Conservation (phyloP, 805 yeast genomes). For the Sugiyamaella boreocaroliniensis region DNA sequence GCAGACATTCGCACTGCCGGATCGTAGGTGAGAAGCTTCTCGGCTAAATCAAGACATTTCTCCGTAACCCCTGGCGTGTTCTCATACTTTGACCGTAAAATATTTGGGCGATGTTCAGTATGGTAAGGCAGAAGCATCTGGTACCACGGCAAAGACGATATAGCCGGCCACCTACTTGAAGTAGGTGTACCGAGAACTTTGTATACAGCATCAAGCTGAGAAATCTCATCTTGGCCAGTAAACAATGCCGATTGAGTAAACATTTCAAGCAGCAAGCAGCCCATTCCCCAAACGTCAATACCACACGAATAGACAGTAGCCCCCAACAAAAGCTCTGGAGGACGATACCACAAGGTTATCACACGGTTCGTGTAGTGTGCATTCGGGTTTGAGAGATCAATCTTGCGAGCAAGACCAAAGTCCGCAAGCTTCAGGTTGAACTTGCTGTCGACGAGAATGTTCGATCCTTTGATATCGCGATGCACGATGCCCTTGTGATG, state of each 20-base stretch:
- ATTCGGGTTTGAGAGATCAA: slow-evolving; percentile 30
- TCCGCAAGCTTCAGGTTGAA: slow-evolving; percentile 89
- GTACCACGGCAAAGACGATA: slow-evolving; percentile 86
- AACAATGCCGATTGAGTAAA: slow-evolving; percentile 70
- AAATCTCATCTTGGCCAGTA: slow-evolving; percentile 83
- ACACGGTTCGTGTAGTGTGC: slow-evolving; percentile 92
- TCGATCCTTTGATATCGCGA: slow-evolving; percentile 93
- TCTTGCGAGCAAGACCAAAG: slow-evolving; percentile 75
- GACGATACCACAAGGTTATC: slow-evolving; percentile 95
- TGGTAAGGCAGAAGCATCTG: slow-evolving; percentile 61
- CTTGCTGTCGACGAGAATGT: slow-evolving; percentile 63
- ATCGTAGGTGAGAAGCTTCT: slow-evolving; percentile 54
- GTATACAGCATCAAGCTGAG: slow-evolving; percentile 71
- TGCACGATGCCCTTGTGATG: slow-evolving; percentile 62
- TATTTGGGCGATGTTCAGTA: slow-evolving; percentile 27
- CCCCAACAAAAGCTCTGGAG: slow-evolving; percentile 88
- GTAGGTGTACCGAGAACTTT: slow-evolving; percentile 85
- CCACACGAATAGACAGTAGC: slow-evolving; percentile 85
- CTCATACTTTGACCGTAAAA: slow-evolving; percentile 40
- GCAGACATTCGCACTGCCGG: slow-evolving; percentile 68
- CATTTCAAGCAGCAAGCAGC: slow-evolving; percentile 80
- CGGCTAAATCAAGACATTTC: slow-evolving; percentile 54
- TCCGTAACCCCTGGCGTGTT: slow-evolving; percentile 37
- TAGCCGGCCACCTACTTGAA: slow-evolving; percentile 64
- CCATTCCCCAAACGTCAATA: slow-evolving; percentile 96